Conservation (phyloP, 2,329 filamentous ascomycete genomes). For the Phyllosticta citribraziliensis region DNA sequence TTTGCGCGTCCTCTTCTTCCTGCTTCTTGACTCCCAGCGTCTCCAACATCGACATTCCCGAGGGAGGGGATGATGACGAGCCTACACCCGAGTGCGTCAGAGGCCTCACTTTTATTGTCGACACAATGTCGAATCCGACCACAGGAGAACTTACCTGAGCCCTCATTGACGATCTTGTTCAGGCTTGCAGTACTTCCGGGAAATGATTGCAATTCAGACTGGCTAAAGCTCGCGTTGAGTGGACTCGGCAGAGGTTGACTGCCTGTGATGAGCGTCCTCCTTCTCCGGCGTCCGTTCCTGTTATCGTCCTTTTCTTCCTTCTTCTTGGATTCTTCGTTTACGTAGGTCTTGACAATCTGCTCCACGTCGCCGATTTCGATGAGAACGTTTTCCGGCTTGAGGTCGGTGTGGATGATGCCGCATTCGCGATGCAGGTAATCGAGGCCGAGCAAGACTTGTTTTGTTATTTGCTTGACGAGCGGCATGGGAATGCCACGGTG, state of each 20-base stretch:
- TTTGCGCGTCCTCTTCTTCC: conserved; percentile 50
- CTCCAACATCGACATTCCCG: conserved; percentile 49
- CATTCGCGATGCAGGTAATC: conserved; percentile 97
- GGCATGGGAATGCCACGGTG: conserved; percentile 94
- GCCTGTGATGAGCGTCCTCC: conserved; percentile 90
- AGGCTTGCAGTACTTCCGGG: conserved; percentile 59
- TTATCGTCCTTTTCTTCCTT: conserved; percentile 78
- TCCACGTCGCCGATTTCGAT: conserved; percentile 99
- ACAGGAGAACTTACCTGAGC: conserved; percentile 40
- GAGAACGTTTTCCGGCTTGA: conserved; percentile 96
- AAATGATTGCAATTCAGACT: conserved; percentile 56
- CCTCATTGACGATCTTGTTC: conserved; percentile 72
- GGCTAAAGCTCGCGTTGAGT: conserved; percentile 82
- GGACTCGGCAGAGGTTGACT: conserved; percentile 94
- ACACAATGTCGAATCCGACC: conserved; percentile 29
- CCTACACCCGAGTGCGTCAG: conserved; percentile 49
- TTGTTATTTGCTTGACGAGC: conserved; percentile 96
- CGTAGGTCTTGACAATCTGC: conserved; percentile 93
- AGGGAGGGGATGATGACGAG: conserved; percentile 34
- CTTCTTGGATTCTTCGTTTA: conserved; percentile 62
- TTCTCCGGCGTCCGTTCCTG: conserved; percentile 77
- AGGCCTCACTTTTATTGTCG: conserved; percentile 30
- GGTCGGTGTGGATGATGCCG: conserved; percentile 95
- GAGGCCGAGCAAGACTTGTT: conserved; percentile 88
- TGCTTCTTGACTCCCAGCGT: conserved; percentile 43